Evolutionary conservation across 2,329 filamentous ascomycete species (phyloP).

Genomic region (Aspergillus sp.): DNA sequence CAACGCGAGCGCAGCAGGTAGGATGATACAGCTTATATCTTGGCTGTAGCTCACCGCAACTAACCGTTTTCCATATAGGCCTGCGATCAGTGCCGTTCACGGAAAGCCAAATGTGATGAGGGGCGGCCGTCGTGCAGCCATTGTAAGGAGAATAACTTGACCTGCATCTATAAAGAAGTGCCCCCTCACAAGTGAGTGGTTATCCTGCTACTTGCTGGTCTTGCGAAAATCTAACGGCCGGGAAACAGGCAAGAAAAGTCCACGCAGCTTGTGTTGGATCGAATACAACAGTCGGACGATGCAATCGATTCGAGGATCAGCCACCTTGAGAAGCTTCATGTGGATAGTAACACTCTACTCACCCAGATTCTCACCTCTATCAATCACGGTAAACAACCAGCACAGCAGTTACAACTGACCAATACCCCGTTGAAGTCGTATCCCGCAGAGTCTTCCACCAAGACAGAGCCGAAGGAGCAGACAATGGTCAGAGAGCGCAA

Average conservation of each 20-base stretch:
- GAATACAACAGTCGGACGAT: slow-evolving; percentile 38
- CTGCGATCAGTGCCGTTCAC: slow-evolving; percentile 83
- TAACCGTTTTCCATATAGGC: slow-evolving; percentile 61
- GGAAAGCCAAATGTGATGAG: slow-evolving; percentile 93
- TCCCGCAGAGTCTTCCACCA: slow-evolving; percentile 13
- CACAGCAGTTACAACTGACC: slow-evolving; percentile 17
- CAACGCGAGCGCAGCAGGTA: slow-evolving; percentile 48
- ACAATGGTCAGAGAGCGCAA: slow-evolving; percentile 7
- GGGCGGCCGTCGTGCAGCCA: slow-evolving; percentile 78
- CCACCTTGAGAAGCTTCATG: slow-evolving; percentile 25
- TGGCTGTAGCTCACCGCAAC: background rate
- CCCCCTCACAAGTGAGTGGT: slow-evolving; percentile 81
- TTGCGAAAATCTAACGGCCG: slow-evolving; percentile 9
- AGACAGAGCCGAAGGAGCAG: slow-evolving; percentile 23
- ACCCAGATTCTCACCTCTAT: slow-evolving; percentile 10
- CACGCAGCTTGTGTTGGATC: slow-evolving; percentile 43
- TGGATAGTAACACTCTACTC: slow-evolving; percentile 23
- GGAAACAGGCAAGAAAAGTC: slow-evolving; percentile 46
- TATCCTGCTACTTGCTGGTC: background rate
- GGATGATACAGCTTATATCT: background rate
- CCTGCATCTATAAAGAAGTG: slow-evolving; percentile 88
- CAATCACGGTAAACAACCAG: slow-evolving; percentile 17
- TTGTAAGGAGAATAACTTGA: slow-evolving; percentile 82
- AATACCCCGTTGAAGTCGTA: slow-evolving; percentile 33
- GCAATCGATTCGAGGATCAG: slow-evolving; percentile 31